phyloP scores from a whole-genome alignment of 352 stramenopile species.

The Globisporangium parvum region DNA sequence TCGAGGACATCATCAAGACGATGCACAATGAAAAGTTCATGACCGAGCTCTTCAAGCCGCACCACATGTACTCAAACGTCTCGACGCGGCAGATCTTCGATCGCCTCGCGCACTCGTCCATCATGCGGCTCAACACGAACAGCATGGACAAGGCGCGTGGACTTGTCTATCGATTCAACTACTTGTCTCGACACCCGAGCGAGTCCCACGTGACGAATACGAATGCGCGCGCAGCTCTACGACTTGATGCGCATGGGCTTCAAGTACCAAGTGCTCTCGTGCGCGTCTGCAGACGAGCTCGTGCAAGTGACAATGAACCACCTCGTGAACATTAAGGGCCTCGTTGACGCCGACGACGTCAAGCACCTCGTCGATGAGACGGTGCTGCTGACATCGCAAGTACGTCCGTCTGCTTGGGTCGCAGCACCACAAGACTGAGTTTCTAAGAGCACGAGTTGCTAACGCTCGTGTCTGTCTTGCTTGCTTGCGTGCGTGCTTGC shows the following conservation, averaged over 20 bases:
- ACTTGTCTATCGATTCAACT: not conserved
- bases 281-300: constrained; percentile 78
- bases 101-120: constrained; percentile 89
- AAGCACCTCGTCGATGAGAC: constrained; percentile 73
- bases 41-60: constrained; percentile 89
- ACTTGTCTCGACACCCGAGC: not conserved
- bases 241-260: constrained; percentile 95
- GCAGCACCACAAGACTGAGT: not conserved
- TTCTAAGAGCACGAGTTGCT: not conserved
- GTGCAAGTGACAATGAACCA: constrained; percentile 88
- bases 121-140: constrained; percentile 92
- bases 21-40: constrained; percentile 93
- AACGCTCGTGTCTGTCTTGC: not conserved
- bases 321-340: constrained; percentile 60
- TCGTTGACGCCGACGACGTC: constrained; percentile 60
- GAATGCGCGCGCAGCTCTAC: constrained; percentile 52
- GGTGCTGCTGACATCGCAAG: constrained; percentile 64
- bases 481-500: not conserved
- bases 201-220: not conserved
- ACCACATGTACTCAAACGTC: constrained; percentile 87
- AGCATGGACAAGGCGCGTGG: constrained; percentile 87
- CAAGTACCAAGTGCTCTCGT: constrained; percentile 89
- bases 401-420: constrained; percentile 3
- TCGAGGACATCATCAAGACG: constrained; percentile 89
- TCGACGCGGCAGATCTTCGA: constrained; percentile 91